A percentile compares a stretch with the other conserved stretches of the same genome.
Evolutionary conservation across 2,329 filamentous ascomycete species (phyloP).

Genomic region (Thyridium curvatum): DNA sequence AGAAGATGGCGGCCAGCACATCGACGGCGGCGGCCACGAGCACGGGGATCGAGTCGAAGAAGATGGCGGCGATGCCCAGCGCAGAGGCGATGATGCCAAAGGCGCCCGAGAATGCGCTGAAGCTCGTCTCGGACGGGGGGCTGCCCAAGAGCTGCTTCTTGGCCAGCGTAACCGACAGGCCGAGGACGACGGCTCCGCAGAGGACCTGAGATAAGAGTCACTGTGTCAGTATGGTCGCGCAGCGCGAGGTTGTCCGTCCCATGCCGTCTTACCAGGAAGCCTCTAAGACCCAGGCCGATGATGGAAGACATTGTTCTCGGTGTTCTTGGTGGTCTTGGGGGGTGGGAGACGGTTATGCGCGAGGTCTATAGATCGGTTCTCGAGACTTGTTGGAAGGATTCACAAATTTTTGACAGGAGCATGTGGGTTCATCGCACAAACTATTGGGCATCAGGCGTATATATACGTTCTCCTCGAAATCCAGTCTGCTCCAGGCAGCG

Average conservation of each 20-base stretch:
- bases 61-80: slow-evolving; percentile 17
- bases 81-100: slow-evolving; percentile 22
- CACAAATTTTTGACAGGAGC: too few relatives aligned
- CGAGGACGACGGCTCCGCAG: slow-evolving; percentile 22
- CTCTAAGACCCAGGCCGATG: slow-evolving; percentile 4
- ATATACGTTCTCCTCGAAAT: too few relatives aligned
- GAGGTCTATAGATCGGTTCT: too few relatives aligned
- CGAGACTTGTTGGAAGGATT: too few relatives aligned
- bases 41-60: slow-evolving; percentile 19
- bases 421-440: too few relatives aligned
- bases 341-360: too few relatives aligned
- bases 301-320: slow-evolving; percentile 1
- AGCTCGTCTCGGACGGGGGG: slow-evolving; percentile 21
- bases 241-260: neutral
- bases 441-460: too few relatives aligned
- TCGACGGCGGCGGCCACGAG: slow-evolving; percentile 17
- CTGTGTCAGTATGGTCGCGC: neutral
- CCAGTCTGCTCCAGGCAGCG: too few relatives aligned
- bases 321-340: too few relatives aligned
- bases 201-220: slow-evolving; percentile 15
- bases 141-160: slow-evolving; percentile 19
- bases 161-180: slow-evolving; percentile 21
- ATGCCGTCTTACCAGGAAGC: slow-evolving; percentile 4
- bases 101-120: slow-evolving; percentile 22
- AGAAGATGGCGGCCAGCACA: slow-evolving; percentile 20